Evolutionary conservation across 768 basidiomycete genomes (phyloP), one percentile per base, ranked within the genome.

Genomic region (Leccinum rimulosum): DNA sequence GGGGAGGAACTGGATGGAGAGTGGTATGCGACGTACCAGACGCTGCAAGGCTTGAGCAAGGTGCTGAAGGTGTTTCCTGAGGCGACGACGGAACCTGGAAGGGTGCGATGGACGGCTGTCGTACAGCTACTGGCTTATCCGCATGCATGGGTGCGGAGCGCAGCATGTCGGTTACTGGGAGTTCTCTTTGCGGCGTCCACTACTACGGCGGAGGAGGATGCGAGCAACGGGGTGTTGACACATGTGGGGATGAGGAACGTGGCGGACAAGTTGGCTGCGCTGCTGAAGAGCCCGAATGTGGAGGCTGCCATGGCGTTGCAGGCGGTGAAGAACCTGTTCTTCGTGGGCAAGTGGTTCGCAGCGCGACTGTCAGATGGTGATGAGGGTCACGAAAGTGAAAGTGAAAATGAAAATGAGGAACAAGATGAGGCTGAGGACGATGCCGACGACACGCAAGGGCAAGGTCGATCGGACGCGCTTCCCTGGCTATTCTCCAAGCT

Each of bases 401-500:
- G 22, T 0, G 50, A 50, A 12, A 27, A 49, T 1, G 63, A 51
- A 2, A 28, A 27, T 0, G 54, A 54, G 2, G 52, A 15, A 9
- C 52, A 57, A 4, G 75, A 75, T 19, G 68, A 65, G 28, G 75
- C 74, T 22, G 68, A 65, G 17, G 65, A 22, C 3, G 17, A 27
- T 17, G 47, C 6, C 22, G 47, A 48, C 14, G 47, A 25, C 22
- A 25, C 5, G 2, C 19, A 6, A 56, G 52, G 38, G 47, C 38
- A 40, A 11, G 52, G 6, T n/a, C 56, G n/a, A 52, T 51, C 65
- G 17, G 80, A 88, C 64, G 88, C 87, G 0, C 76, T 98, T 2
- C 84, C 91, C 0, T 98, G 96, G 95, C 74, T 99, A 35, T 98
- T 98, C 79, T 95, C 94, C 25, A 91, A 91, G 68, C 77, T 98